Evolutionary conservation across 805 yeast species (phyloP).

Genomic region (Peterozyma toletana): DNA sequence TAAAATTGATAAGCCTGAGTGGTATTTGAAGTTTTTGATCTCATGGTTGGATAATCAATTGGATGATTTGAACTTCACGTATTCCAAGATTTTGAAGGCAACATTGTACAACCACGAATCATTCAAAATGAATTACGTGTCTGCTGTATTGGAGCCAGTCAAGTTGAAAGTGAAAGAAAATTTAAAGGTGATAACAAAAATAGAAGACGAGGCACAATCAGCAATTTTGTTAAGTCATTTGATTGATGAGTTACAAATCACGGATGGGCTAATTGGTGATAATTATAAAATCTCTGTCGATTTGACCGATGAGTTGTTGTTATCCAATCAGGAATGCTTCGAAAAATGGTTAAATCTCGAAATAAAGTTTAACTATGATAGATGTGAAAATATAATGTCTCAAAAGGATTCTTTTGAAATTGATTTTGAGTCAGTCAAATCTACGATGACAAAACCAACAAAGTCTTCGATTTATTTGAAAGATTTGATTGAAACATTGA

Average conservation of each 20-base stretch:
- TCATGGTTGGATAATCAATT: slow-evolving; percentile 27
- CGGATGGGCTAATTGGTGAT: slow-evolving; percentile 43
- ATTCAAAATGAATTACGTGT: slow-evolving; percentile 31
- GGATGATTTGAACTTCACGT: slow-evolving; percentile 19
- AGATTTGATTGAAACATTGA: slow-evolving; percentile 50
- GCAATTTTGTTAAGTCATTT: slow-evolving; percentile 38
- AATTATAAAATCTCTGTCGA: slow-evolving; percentile 28
- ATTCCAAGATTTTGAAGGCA: slow-evolving; percentile 19
- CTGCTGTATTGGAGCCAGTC: slow-evolving; percentile 39
- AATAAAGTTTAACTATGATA: slow-evolving; percentile 36
- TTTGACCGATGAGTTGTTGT: slow-evolving; percentile 20
- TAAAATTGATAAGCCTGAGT: slow-evolving; percentile 62
- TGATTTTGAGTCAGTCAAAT: slow-evolving; percentile 46
- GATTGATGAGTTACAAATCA: slow-evolving; percentile 47
- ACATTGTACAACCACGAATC: slow-evolving; percentile 11
- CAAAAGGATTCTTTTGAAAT: slow-evolving; percentile 44
- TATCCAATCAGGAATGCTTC: slow-evolving; percentile 21
- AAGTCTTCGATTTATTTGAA: slow-evolving; percentile 51
- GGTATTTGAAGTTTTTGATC: slow-evolving; percentile 49
- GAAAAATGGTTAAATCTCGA: slow-evolving; percentile 50
- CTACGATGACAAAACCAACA: slow-evolving; percentile 48
- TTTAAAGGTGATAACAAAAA: slow-evolving; percentile 14
- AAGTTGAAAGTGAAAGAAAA: slow-evolving; percentile 31
- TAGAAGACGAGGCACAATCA: slow-evolving; percentile 30
- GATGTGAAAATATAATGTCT: slow-evolving; percentile 45